Base-by-base conservation (phyloP, 345 rosid species). In the Trapa incisa region DNA sequence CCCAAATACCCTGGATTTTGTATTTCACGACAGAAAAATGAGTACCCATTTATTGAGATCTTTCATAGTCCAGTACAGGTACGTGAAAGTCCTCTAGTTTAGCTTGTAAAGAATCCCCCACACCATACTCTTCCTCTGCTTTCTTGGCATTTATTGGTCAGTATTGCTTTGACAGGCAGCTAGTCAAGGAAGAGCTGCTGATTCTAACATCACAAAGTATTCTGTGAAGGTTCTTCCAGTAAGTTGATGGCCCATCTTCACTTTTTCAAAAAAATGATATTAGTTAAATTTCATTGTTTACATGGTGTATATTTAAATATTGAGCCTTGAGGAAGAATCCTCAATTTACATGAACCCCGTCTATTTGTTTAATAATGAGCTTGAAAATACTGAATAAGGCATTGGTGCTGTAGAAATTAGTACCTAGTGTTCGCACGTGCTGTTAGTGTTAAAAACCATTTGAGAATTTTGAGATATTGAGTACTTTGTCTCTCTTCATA, bases 1-100 rank as follows among this genome's bases (percentile, higher is more conserved):
- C 97, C 99, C 68, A 94, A 91, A 75, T 94, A 86, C 77, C 99
- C 97, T 1, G 99, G 97, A 41, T 94, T 94, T 75, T 94, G 99
- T 73, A 74, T 91, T 69, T 77, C 96, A 45, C 79, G 93, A n/a
- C 96, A 94, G 83, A 89, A 74, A 75, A 89, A 70, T 57, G 99
- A 94, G 70, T 94, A 91, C 70, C 96, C 97, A 5, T 91, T 94
- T 78, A 75, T 94, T 75, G 97, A 94, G 72, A 82, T 94, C 60
- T 91, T 94, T 80, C 91, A 89, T 37, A 91, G 83, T 79, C 96
- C 99, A 65, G 85, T 84, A 71, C 96, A 87, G 76, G 93, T 89
- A 81, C 33, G 64, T 71, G n/a, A 37, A 64, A 33, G 57, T 58
- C 47, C 58, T 61, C 61, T 62, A 29, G 36, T 1, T 66, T 42